Conservation (phyloP, 2,329 filamentous ascomycete species). For the Diaporthe vexans region DNA sequence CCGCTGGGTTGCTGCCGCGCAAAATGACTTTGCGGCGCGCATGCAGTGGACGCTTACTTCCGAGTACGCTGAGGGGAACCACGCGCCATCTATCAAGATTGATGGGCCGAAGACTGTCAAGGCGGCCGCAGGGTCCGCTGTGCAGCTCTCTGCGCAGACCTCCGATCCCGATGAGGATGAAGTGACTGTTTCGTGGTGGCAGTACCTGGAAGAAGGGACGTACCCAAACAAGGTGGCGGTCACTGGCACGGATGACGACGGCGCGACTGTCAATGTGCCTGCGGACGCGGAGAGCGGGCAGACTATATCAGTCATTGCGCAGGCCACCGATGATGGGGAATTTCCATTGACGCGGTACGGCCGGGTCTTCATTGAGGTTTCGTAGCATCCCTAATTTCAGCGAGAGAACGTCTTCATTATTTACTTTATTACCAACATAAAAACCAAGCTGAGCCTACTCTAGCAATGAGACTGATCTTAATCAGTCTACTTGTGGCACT, state of each 20-base stretch:
- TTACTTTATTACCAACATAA: too few relatives aligned
- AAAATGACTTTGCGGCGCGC: background rate
- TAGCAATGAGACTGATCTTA: too few relatives aligned
- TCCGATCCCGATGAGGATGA: background rate
- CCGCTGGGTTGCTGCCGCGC: background rate
- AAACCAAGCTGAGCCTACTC: too few relatives aligned
- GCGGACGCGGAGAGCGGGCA: background rate
- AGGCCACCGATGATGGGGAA: conserved; percentile 21
- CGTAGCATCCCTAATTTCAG: background rate
- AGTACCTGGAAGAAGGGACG: background rate
- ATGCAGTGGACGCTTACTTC: background rate
- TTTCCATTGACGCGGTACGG: conserved; percentile 25
- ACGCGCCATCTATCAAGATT: background rate
- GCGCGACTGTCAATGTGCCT: background rate
- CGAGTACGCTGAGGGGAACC: background rate
- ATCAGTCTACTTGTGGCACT: too few relatives aligned
- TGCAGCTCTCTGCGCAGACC: background rate
- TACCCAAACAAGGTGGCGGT: background rate
- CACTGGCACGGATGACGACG: background rate
- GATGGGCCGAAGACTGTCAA: background rate
- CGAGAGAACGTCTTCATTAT: too few relatives aligned
- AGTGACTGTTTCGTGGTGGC: background rate
- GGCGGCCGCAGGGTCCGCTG: background rate
- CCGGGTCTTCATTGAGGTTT: conserved; percentile 9
- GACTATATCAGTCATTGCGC: conserved; percentile 22